Base-by-base conservation (phyloP, 805 yeast genomes). In the Kodamaea kaohsiungensis region DNA sequence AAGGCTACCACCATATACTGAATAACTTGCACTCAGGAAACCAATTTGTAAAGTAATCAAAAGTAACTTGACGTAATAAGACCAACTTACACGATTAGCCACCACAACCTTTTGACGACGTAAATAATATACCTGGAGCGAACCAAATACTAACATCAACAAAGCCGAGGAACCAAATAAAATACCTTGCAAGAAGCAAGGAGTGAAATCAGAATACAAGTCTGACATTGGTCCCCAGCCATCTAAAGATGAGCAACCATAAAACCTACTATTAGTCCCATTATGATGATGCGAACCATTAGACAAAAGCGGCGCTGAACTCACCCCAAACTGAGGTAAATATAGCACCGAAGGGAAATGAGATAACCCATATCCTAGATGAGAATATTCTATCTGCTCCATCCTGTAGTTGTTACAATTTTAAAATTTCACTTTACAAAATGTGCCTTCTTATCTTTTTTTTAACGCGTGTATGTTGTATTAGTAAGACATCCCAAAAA, bases 131-230 rank as follows among this genome's bases (percentile, higher is more conserved):
- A 79, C 61, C 50, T 76, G 77, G 56, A 67, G 64, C 1, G 66
- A 40, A 3, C 86, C 87, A 35, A 73, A 61, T 0, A 75, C 16
- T 1, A 84, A 57, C 74, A 82, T 75, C 19, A 74, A 65, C 13
- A 76, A 35, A 12, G 81, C 80, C 0, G 78, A 57, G 1, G 66
- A 50, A 16, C 80, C 72, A 51, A 79, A 73, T 4, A 84, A 58
- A 0, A 72, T 69, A 25, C 87, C 88, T 59, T 82, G 83, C 15
- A 80, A 72, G 61, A 85, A 81, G 58, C 89, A 85, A 6, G 83
- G 82, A 1, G 88, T 79, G 50, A 85, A 73, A 59, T 85, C 90
- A 39, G 79, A 79, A 63, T 80, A 63, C 46, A 56, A 25, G 1
- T 71, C 56, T 3, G 78, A 71, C 65, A 81, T 47, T 35, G 73